Percentiles rank a stretch among this genome's conserved stretches.
Conservation (phyloP, 139 green algal genomes). For the Coelastrella sp. region DNA sequence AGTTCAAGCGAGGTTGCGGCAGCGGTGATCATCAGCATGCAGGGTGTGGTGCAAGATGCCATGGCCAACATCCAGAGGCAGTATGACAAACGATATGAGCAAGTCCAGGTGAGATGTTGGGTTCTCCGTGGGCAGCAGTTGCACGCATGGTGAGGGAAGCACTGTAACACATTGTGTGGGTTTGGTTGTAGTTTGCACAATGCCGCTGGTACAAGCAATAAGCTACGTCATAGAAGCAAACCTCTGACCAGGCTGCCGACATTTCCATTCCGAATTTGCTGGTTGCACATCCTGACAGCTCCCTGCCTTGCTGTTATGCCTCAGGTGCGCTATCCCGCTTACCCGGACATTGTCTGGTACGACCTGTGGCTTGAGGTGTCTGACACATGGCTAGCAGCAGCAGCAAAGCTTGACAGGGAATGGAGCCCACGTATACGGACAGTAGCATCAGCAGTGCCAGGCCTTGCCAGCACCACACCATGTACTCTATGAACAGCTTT, state of each 20-base stretch:
- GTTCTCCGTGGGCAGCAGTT: not conserved
- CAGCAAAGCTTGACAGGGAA: not conserved
- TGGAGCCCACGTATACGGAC: not conserved
- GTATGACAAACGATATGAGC: conserved; percentile 55
- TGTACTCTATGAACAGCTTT: not conserved
- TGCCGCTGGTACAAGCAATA: not conserved
- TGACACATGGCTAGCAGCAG: conserved; percentile 27
- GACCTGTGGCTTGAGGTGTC: conserved; percentile 51
- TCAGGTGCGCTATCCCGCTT: conserved; percentile 54
- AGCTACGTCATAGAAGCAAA: not conserved
- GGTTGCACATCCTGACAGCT: too few species aligned
- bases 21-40: conserved; percentile 14
- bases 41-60: conserved; percentile 20
- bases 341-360: conserved; percentile 57
- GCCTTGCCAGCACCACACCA: not conserved
- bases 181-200: not conserved
- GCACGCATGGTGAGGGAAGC: too few species aligned
- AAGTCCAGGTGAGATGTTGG: conserved; percentile 22
- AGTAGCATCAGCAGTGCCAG: conserved; percentile 55
- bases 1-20: not conserved
- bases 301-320: not conserved
- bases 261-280: too few species aligned
- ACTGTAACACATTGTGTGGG: too few species aligned
- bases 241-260: too few species aligned
- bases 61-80: conserved; percentile 40